A percentile compares a stretch with the other conserved stretches of the same genome.
Conservation (phyloP, 768 basidiomycete genomes). For the Pseudohyphozyma bogoriensis region DNA sequence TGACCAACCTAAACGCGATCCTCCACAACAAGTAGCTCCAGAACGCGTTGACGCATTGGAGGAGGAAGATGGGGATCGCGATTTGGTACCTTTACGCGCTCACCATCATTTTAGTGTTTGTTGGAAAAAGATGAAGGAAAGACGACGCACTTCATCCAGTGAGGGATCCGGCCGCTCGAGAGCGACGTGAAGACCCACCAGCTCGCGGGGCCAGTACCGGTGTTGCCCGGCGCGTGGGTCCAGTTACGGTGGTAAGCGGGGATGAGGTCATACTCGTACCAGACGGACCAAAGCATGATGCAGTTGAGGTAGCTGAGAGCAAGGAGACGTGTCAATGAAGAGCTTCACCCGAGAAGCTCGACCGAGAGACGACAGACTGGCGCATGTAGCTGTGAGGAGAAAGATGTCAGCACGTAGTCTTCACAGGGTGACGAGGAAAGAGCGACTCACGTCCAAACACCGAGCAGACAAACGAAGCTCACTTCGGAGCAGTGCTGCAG, state of each 20-base stretch:
- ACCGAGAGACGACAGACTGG: conserved; percentile 39
- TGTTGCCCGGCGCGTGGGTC: conserved; percentile 38
- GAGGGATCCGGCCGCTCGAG: conserved; percentile 25
- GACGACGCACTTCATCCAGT: conserved; percentile 44
- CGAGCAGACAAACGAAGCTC: conserved; percentile 31
- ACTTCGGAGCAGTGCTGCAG: conserved; percentile 54
- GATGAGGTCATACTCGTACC: conserved; percentile 61
- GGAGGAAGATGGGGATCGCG: conserved; percentile 58
- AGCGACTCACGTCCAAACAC: conserved; percentile 27
- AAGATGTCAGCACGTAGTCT: neutral
- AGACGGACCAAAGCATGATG: conserved; percentile 75
- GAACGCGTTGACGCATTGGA: conserved; percentile 80
- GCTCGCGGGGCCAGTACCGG: conserved; percentile 31
- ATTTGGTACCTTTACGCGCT: conserved; percentile 64
- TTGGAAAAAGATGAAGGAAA: neutral
- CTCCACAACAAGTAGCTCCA: conserved; percentile 80
- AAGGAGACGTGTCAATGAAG: neutral
- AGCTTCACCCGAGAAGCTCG: neutral
- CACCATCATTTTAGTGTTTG: neutral
- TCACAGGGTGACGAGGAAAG: neutral
- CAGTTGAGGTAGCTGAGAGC: conserved; percentile 63
- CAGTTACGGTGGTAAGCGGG: conserved; percentile 49
- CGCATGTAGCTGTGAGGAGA: conserved; percentile 64
- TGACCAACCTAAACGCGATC: conserved; percentile 24
- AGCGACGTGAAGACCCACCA: conserved; percentile 60